A percentile compares a stretch with the other conserved stretches of the same genome.
These are phyloP conservation scores for Suzukiozyma palmioleophila DNA, from an alignment of 1,139 yeast genomes.

Conservation along the genomic window DNA sequence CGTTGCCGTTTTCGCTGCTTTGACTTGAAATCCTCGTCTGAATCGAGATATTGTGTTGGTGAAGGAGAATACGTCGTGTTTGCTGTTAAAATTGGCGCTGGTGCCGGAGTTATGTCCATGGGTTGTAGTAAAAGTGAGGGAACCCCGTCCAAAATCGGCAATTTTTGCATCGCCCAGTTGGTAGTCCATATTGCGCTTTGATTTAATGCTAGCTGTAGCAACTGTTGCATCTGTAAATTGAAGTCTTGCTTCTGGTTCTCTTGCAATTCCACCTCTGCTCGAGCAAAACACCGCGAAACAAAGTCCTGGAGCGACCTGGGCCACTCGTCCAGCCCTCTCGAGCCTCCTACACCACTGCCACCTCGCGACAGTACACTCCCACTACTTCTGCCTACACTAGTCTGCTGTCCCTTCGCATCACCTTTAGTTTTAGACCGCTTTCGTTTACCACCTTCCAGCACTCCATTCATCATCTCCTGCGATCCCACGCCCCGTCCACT, in stretches of 20 bases:
- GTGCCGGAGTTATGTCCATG: slow-evolving; percentile 3
- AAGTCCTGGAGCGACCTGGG: slow-evolving; percentile 30
- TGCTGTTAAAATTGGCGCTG: not conserved
- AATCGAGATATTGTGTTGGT: not conserved
- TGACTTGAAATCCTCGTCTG: slow-evolving; percentile 24
- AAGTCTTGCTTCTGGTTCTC: slow-evolving; percentile 19
- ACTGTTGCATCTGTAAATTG: slow-evolving; percentile 24
- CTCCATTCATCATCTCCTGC: not conserved
- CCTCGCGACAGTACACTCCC: not conserved
- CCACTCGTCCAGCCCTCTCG: slow-evolving; percentile 17
- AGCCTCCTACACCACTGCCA: not conserved
- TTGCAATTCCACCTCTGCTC: slow-evolving; percentile 16
- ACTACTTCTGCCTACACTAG: not conserved
- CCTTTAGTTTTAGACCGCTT: slow-evolving; percentile 13
- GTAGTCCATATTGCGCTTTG: slow-evolving; percentile 45
- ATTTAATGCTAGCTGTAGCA: slow-evolving; percentile 41
- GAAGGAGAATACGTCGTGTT: not conserved
- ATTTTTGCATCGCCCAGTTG: slow-evolving; percentile 54
- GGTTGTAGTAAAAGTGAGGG: slow-evolving; percentile 8
- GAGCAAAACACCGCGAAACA: slow-evolving; percentile 23
- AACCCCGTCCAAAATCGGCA: slow-evolving; percentile 46
- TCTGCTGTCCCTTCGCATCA: slow-evolving; percentile 11
- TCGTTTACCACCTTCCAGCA: not conserved
- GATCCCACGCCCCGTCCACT: not conserved
- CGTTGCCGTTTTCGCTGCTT: slow-evolving; percentile 41